Conservation (phyloP, 169 alveolate genomes). For the Toxoplasma gondii region DNA sequence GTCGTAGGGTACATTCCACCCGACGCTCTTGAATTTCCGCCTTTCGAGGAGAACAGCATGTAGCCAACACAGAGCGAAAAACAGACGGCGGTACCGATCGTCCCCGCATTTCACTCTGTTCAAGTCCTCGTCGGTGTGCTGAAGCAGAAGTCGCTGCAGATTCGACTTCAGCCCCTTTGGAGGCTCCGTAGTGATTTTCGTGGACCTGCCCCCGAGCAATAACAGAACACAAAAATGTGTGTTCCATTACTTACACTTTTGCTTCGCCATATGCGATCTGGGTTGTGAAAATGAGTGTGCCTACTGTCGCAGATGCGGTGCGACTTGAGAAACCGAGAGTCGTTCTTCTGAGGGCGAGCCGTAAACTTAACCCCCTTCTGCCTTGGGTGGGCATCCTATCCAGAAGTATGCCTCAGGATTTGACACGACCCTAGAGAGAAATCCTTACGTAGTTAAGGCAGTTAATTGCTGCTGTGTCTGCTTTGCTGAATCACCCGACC, state of each 20-base stretch:
- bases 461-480: too few relatives aligned
- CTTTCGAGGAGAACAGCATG: constrained; percentile 98
- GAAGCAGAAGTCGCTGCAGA: constrained; percentile 88
- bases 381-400: too few relatives aligned
- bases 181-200: constrained; percentile 94
- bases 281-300: too few relatives aligned
- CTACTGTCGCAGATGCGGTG: too few relatives aligned
- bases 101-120: constrained; percentile 90
- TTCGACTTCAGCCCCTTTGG: constrained; percentile 92
- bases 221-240: background rate
- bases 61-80: constrained; percentile 94
- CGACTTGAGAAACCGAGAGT: too few relatives aligned
- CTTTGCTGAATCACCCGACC: too few relatives aligned
- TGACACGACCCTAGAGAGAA: too few relatives aligned
- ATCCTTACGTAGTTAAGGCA: too few relatives aligned
- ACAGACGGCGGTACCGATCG: constrained; percentile 92
- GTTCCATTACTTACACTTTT: background rate
- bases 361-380: too few relatives aligned
- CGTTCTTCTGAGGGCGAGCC: too few relatives aligned
- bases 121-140: constrained; percentile 85
- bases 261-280: too few relatives aligned
- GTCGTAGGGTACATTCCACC: constrained; percentile 97
- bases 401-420: too few relatives aligned
- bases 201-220: constrained; percentile 79
- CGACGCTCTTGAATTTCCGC: constrained; percentile 96